Evolutionary conservation across 495 filamentous ascomycete genomes (phyloP).

Genomic region (Penicillium malachiteum): DNA sequence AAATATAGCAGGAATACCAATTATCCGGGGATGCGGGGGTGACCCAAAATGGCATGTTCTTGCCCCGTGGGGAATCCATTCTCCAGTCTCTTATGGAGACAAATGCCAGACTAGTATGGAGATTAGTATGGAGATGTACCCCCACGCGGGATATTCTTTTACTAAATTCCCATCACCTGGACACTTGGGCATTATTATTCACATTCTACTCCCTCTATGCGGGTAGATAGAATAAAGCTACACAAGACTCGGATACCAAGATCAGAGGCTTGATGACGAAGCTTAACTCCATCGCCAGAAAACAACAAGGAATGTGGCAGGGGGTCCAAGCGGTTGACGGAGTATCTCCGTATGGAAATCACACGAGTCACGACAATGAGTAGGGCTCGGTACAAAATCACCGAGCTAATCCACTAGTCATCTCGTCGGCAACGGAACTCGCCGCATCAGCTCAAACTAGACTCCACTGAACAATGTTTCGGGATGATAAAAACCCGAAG

Average conservation of each 20-base stretch:
- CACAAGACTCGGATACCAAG: too few relatives aligned
- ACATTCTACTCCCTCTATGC: background rate
- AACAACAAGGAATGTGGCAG: too few relatives aligned
- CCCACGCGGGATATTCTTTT: too few relatives aligned
- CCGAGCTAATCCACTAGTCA: conserved; percentile 2
- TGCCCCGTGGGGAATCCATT: conserved; percentile 10
- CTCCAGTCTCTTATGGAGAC: background rate
- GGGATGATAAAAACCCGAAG: conserved; percentile 15
- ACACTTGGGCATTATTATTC: too few relatives aligned
- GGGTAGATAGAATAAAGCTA: too few relatives aligned
- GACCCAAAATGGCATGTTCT: conserved; percentile 7
- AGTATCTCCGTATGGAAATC: too few relatives aligned
- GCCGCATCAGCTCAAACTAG: conserved; percentile 3
- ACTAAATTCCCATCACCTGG: too few relatives aligned
- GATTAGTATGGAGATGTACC: background rate
- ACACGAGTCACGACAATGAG: too few relatives aligned
- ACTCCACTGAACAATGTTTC: conserved; percentile 10
- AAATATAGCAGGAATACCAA: background rate
- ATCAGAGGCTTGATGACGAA: too few relatives aligned
- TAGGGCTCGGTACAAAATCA: background rate
- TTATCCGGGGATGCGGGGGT: conserved; percentile 14
- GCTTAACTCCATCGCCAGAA: too few relatives aligned
- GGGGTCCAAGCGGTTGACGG: too few relatives aligned
- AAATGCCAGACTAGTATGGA: too few relatives aligned
- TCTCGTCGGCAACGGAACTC: conserved; percentile 12